Evolutionary conservation across 176 grass and related monocot genomes (phyloP).

Genomic region (Panicum miliaceum): DNA sequence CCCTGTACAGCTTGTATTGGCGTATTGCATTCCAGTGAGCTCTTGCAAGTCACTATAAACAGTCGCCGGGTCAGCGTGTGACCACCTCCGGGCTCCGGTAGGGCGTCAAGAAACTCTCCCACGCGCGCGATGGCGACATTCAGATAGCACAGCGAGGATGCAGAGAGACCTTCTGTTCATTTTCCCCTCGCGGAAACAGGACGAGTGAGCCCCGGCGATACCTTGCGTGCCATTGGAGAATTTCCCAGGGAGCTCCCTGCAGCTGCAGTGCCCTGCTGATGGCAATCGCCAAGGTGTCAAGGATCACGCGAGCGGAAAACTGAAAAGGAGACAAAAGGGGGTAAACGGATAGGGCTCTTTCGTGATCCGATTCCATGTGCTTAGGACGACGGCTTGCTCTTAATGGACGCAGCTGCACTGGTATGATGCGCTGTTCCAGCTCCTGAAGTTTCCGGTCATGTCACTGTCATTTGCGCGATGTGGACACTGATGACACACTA

Average conservation of each 20-base stretch:
- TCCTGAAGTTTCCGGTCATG: conserved; percentile 1
- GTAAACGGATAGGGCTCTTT: not conserved
- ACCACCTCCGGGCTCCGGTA: not conserved
- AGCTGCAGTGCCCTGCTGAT: not conserved
- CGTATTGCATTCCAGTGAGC: not conserved
- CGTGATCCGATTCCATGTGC: not conserved
- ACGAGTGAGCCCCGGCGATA: not conserved
- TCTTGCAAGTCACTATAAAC: not conserved
- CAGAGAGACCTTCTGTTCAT: not conserved
- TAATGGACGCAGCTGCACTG: not conserved
- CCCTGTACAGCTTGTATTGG: not conserved
- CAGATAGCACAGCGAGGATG: not conserved
- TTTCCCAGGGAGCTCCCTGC: not conserved
- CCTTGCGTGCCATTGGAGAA: not conserved
- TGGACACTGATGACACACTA: not conserved
- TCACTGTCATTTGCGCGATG: conserved; percentile 23
- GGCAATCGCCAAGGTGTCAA: no score
- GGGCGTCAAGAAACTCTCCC: not conserved
- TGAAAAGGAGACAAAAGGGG: not conserved
- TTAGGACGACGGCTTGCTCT: not conserved
- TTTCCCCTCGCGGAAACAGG: not conserved
- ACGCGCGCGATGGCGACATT: conserved; percentile 24
- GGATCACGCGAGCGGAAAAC: not conserved
- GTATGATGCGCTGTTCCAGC: conserved; percentile 3
- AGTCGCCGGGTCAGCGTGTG: not conserved